These are phyloP conservation scores for Candida ascalaphidarum DNA, from an alignment of 805 yeast species.

Conservation along the genomic window DNA sequence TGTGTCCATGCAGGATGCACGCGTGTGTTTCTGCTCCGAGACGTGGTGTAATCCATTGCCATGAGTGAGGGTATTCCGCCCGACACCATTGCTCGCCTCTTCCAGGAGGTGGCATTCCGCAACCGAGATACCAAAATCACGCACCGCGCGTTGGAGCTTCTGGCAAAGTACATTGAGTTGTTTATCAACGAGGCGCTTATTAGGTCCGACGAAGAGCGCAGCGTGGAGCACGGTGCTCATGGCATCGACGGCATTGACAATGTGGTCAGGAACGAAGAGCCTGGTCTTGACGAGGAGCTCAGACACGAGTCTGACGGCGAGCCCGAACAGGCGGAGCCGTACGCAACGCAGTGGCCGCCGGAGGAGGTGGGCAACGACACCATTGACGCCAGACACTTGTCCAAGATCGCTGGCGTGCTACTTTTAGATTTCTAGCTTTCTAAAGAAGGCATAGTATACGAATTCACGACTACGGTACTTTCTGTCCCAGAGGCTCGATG, in stretches of 20 bases:
- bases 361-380: constrained; percentile 15
- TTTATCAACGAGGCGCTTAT: constrained; percentile 53
- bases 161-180: constrained; percentile 46
- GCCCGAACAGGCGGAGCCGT: too few species aligned
- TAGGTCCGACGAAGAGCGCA: constrained; percentile 47
- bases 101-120: constrained; percentile 43
- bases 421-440: constrained; percentile 41
- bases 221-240: constrained; percentile 18
- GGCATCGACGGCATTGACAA: constrained; percentile 28
- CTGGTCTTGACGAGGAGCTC: constrained; percentile 12
- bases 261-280: constrained; percentile 5
- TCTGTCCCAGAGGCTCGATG: too few species aligned
- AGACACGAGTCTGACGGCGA: constrained; percentile 7
- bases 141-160: constrained; percentile 37
- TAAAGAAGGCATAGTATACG: too few species aligned
- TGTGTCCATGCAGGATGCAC: too few species aligned
- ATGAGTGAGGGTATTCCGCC: constrained; percentile 4
- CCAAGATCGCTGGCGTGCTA: constrained; percentile 47
- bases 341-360: constrained; percentile 1
- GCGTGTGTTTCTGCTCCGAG: too few species aligned
- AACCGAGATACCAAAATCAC: constrained; percentile 39
- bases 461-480: too few species aligned
- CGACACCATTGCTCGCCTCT: constrained; percentile 40
- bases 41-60: too few species aligned
- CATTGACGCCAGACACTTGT: constrained; percentile 47